A percentile compares a stretch with the other conserved stretches of the same genome.
These are phyloP conservation scores for Nicotiana tabacum DNA, from an alignment of 257 asterid species.

Conservation along the genomic window DNA sequence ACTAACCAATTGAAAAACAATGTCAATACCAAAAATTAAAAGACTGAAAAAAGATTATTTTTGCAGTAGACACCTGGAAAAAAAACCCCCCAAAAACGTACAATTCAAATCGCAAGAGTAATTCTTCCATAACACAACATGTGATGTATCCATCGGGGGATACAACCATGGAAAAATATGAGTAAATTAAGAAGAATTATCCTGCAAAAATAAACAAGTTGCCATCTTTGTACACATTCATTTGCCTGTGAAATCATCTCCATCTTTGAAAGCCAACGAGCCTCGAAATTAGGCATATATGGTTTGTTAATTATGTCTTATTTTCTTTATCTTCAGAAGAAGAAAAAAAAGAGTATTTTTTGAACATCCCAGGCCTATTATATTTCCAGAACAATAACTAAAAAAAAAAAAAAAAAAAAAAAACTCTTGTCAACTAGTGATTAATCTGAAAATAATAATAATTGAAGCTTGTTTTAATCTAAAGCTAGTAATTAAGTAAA, in stretches of 20 bases:
- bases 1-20: background rate
- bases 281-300: no score
- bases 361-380: conserved; percentile 22
- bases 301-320: background rate
- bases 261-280: no score
- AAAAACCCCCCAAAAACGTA: background rate
- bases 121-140: conserved; percentile 41
- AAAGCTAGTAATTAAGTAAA: background rate
- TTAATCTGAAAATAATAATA: background rate
- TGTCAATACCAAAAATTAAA: background rate
- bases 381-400: conserved; percentile 88
- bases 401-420: background rate
- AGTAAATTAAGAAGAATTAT: conserved; percentile 12
- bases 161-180: conserved; percentile 60
- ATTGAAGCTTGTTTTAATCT: background rate
- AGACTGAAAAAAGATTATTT: background rate
- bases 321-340: conserved; percentile 7
- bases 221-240: conserved; percentile 5
- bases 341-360: conserved; percentile 6
- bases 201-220: conserved; percentile 20
- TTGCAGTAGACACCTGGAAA: background rate
- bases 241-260: no score
- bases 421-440: background rate
- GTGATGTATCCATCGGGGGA: conserved; percentile 32
- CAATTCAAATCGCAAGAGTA: background rate